Evolutionary conservation across 495 filamentous ascomycete species (phyloP), one percentile per base, ranked within the genome.

Genomic region (Lasiosphaeria ovina): DNA sequence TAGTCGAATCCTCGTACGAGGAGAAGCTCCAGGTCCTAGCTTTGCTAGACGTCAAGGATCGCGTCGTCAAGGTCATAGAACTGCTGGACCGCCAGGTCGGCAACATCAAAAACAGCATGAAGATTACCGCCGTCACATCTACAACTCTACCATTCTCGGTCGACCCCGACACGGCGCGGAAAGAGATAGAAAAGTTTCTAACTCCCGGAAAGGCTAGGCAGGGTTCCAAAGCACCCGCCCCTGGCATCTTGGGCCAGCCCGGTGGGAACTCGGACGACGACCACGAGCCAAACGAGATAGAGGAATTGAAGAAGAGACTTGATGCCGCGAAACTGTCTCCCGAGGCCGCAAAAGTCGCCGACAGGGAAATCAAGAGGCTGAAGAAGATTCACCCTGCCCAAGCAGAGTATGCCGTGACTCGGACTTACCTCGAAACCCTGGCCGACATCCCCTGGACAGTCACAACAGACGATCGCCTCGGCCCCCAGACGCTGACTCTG

Each of bases 371-470:
- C 45, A 91, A 89, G 69, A 81, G 94, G 44, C 77, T 99, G 58
- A 91, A 89, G 64, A 95, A 94, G 77, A 99, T 98, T 87, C 93
- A 90, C 64, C 93, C 95, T 1, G 87, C 86, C 17, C 93, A 98
- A 65, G 93, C 94, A 16, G 95, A 99, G 68, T 96, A 97, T 69
- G 90, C 93, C 56, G 92, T 98, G 12, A 90, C 86, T 62, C 81
- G 93, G 61, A 93, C 90, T n/a, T 99, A 98, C 73, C 79, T 99
- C 34, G 95, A 99, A 72, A 98, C 91, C 33, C 77, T 99, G 55
- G 81, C 92, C 6, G 95, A 99, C 66, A 92, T 99, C 38, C 95
- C 95, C 0, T 99, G 95, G 95, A 86, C 86, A 3, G 85, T 88
- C 51, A 81, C 83, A 36, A 98, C 94, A 1, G 88, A 93, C 60